Conservation (phyloP, 2,329 filamentous ascomycete genomes). For the Fusarium siculi region DNA sequence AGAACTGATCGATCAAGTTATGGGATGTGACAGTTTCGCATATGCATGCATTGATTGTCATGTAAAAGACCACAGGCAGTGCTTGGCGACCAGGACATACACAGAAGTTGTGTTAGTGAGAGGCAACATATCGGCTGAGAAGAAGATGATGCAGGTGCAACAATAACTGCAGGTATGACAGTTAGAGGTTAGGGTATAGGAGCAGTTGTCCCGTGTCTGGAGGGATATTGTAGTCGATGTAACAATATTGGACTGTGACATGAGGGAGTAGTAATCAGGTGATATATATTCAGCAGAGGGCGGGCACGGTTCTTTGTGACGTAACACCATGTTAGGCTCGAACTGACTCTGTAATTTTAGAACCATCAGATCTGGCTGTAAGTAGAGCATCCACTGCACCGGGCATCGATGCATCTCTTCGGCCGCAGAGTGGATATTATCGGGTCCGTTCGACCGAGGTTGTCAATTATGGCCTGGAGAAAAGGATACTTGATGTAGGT, state of each 20-base stretch:
- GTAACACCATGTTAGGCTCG: neutral
- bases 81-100: neutral
- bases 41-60: neutral
- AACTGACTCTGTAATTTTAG: neutral
- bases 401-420: slow-evolving; percentile 4
- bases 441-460: slow-evolving; percentile 34
- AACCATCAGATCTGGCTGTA: neutral
- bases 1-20: neutral
- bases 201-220: neutral
- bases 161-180: neutral
- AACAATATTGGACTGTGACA: neutral
- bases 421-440: slow-evolving; percentile 31
- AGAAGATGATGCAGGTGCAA: neutral
- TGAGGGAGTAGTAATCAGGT: neutral
- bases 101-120: slow-evolving; percentile 6
- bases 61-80: slow-evolving; percentile 1
- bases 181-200: neutral
- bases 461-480: neutral
- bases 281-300: neutral
- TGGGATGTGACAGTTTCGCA: neutral
- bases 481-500: neutral
- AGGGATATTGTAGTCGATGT: neutral
- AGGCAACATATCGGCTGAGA: neutral
- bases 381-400: slow-evolving; percentile 20
- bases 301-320: neutral